Conservation (phyloP, 805 yeast species). For the Yarrowia sp. region DNA sequence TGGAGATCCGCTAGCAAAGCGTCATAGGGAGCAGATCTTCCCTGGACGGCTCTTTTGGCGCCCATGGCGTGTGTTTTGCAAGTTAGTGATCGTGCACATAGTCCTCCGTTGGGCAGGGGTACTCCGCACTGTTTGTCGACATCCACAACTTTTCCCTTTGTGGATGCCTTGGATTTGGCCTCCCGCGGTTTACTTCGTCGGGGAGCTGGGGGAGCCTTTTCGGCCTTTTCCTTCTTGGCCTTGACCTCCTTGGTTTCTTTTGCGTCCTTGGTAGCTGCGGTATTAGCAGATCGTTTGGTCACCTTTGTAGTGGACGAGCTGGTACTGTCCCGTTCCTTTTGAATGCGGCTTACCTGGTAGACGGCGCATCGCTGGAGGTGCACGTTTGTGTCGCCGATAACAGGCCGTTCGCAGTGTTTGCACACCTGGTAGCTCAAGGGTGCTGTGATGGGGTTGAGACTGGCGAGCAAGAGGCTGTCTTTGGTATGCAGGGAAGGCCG, state of each 20-base stretch:
- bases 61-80: conserved; percentile 99
- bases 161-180: conserved; percentile 27
- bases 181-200: conserved; percentile 7
- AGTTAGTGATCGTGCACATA: conserved; percentile 91
- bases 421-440: conserved; percentile 34
- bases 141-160: conserved; percentile 64
- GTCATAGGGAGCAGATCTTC: conserved; percentile 91
- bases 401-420: conserved; percentile 36
- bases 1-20: conserved; percentile 83
- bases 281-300: neutral
- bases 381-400: conserved; percentile 26
- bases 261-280: neutral
- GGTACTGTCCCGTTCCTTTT: neutral
- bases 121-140: conserved; percentile 97
- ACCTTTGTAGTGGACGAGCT: neutral
- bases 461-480: neutral
- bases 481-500: conserved; percentile 25
- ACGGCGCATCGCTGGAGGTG: conserved; percentile 11
- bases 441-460: conserved; percentile 32
- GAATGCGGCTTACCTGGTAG: neutral
- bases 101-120: conserved; percentile 86
- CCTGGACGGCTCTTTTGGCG: conserved; percentile 91
- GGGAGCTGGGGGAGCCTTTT: neutral
- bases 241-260: neutral
- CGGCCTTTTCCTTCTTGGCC: conserved; percentile 23